Percentiles rank a stretch among this genome's conserved stretches.
Conservation (phyloP, 495 filamentous ascomycete genomes). For the Rusavskia elegans region DNA sequence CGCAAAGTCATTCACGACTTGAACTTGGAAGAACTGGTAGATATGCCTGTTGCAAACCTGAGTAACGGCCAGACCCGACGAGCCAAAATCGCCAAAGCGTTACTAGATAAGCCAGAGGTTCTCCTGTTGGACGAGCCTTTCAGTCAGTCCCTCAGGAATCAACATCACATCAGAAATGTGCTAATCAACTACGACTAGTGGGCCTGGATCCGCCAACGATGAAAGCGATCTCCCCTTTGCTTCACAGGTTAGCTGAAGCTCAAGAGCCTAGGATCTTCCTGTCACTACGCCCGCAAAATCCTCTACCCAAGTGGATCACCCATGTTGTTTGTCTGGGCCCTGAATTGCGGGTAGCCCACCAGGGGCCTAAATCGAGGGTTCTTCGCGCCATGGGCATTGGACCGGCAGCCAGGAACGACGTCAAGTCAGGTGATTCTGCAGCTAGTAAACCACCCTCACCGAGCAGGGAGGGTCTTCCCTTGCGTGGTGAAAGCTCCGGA, state of each 20-base stretch:
- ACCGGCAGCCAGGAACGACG: too few species aligned
- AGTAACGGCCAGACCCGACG: constrained; percentile 87
- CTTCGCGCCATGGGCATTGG: background rate
- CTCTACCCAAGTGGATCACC: constrained; percentile 77
- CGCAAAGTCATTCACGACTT: constrained; percentile 48
- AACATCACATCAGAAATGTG: background rate
- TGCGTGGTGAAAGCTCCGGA: background rate
- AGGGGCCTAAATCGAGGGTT: constrained; percentile 30
- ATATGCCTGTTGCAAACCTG: constrained; percentile 70
- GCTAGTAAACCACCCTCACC: background rate
- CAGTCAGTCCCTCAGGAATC: constrained; percentile 29
- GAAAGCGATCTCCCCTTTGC: constrained; percentile 47
- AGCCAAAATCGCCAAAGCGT: constrained; percentile 71
- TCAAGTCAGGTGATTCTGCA: background rate
- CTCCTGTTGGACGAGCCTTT: constrained; percentile 88
- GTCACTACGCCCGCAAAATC: constrained; percentile 68
- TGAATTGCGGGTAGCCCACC: constrained; percentile 36
- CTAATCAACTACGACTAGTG: constrained; percentile 29
- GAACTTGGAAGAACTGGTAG: constrained; percentile 43
- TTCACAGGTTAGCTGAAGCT: constrained; percentile 46
- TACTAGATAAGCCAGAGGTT: constrained; percentile 64
- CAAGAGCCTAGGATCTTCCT: constrained; percentile 56
- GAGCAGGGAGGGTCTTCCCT: constrained; percentile 7
- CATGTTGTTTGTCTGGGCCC: constrained; percentile 56
- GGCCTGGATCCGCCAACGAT: constrained; percentile 77